Conservation (phyloP, 345 rosid genomes). For the Moricandia moricandioides region DNA sequence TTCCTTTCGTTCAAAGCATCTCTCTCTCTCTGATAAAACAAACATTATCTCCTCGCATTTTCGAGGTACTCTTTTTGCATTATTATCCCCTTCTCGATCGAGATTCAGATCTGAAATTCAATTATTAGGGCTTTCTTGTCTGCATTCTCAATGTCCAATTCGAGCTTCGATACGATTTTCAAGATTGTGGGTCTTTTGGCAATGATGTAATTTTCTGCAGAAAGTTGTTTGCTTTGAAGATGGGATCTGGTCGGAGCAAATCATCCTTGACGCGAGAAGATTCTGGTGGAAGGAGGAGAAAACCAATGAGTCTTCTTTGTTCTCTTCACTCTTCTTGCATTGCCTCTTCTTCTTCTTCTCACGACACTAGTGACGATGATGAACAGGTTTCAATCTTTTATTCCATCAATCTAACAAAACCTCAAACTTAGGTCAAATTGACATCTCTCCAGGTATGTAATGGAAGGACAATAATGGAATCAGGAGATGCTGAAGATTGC, state of each 20-base stretch:
- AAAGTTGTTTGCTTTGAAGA: conserved; percentile 28
- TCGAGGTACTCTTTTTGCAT: conserved; percentile 6
- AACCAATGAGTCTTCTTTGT: conserved; percentile 47
- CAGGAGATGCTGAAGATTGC: conserved; percentile 45
- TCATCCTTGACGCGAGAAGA: conserved; percentile 28
- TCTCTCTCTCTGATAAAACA: background rate
- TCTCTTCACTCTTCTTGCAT: conserved; percentile 71
- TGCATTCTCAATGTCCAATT: conserved; percentile 4
- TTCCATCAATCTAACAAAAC: background rate
- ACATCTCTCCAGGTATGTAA: conserved; percentile 40
- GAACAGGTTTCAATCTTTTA: conserved; percentile 39
- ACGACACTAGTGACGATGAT: conserved; percentile 26
- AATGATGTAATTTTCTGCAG: conserved; percentile 23
- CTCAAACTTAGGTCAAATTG: background rate
- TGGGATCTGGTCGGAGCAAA: conserved; percentile 90
- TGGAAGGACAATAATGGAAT: conserved; percentile 30
- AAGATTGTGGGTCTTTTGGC: conserved; percentile 18
- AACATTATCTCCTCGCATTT: background rate
- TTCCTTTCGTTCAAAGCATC: conserved; percentile 35
- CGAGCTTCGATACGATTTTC: conserved; percentile 2
- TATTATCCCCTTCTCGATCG: background rate
- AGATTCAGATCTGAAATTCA: conserved; percentile 30
- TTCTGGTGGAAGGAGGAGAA: conserved; percentile 38
- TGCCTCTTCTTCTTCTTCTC: conserved; percentile 62
- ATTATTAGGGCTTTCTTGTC: conserved; percentile 18